phyloP scores from a whole-genome alignment of 2,329 filamentous ascomycete genomes.

The Cladosporium sp. region DNA sequence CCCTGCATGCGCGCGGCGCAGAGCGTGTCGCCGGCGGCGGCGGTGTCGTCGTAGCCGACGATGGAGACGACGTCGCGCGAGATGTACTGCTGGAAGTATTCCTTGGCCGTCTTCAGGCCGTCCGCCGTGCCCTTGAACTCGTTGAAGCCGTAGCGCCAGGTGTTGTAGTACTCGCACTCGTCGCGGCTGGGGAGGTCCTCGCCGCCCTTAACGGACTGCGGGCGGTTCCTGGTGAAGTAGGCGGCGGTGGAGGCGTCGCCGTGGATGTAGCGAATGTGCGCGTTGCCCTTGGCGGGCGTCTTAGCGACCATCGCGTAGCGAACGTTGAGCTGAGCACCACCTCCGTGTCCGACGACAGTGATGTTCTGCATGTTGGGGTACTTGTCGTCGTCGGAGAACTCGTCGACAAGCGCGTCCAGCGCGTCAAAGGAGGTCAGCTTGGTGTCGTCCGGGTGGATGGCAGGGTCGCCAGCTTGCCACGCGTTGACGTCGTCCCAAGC shows the following conservation, averaged over 20 bases:
- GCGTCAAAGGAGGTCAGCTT: conserved; percentile 7
- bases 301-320: conserved; percentile 7
- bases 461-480: conserved; percentile 8
- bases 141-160: conserved; percentile 6
- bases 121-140: conserved; percentile 7
- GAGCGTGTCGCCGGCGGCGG: neutral
- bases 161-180: conserved; percentile 7
- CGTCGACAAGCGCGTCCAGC: conserved; percentile 6
- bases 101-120: conserved; percentile 6
- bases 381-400: conserved; percentile 6
- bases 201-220: neutral
- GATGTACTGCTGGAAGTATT: conserved; percentile 10
- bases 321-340: conserved; percentile 5
- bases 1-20: conserved; percentile 7
- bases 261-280: conserved; percentile 7
- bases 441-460: conserved; percentile 5
- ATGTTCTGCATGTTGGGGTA: conserved; percentile 10
- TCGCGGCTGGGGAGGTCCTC: conserved; percentile 4
- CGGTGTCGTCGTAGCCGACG: conserved; percentile 7
- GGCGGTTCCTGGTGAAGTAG: conserved; percentile 10
- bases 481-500: conserved; percentile 10
- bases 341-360: conserved; percentile 7
- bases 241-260: conserved; percentile 4
- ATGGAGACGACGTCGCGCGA: conserved; percentile 6
- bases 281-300: conserved; percentile 2